Percentiles rank a stretch among this genome's conserved stretches.
Evolutionary conservation across 345 rosid genomes (phyloP).

Genomic region (Arabidopsis arenosa): DNA sequence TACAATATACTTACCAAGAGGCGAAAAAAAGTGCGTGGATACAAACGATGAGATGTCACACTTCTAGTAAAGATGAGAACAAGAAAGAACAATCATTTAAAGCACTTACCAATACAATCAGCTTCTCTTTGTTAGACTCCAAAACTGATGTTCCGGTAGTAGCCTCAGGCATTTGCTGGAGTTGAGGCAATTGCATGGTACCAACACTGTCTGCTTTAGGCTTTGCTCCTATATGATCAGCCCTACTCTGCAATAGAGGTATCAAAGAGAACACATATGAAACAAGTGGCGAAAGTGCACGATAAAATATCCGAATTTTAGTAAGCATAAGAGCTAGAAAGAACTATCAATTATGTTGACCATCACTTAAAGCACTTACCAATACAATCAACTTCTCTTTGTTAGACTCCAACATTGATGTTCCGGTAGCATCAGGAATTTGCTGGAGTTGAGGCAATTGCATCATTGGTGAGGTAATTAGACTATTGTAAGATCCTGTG

Average conservation of each 20-base stretch:
- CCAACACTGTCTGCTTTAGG: background rate
- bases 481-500: slow-evolving; percentile 4
- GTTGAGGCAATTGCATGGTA: slow-evolving; percentile 12
- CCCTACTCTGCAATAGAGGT: slow-evolving; percentile 37
- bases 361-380: slow-evolving; percentile 45
- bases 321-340: background rate
- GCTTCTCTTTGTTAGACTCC: slow-evolving; percentile 45
- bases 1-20: background rate
- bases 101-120: slow-evolving; percentile 55
- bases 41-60: background rate
- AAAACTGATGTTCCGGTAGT: background rate
- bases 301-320: background rate
- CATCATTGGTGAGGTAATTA: slow-evolving; percentile 21
- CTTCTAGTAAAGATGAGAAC: background rate
- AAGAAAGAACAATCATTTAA: background rate
- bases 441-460: slow-evolving; percentile 8
- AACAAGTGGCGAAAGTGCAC: background rate
- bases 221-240: background rate
- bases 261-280: slow-evolving; percentile 31
- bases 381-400: slow-evolving; percentile 49
- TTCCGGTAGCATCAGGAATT: background rate
- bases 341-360: background rate
- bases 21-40: background rate
- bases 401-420: slow-evolving; percentile 23
- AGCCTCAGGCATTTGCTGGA: background rate